A percentile compares a stretch with the other conserved stretches of the same genome.
Evolutionary conservation across 805 yeast genomes (phyloP).

Genomic region (Candida lessepsii): DNA sequence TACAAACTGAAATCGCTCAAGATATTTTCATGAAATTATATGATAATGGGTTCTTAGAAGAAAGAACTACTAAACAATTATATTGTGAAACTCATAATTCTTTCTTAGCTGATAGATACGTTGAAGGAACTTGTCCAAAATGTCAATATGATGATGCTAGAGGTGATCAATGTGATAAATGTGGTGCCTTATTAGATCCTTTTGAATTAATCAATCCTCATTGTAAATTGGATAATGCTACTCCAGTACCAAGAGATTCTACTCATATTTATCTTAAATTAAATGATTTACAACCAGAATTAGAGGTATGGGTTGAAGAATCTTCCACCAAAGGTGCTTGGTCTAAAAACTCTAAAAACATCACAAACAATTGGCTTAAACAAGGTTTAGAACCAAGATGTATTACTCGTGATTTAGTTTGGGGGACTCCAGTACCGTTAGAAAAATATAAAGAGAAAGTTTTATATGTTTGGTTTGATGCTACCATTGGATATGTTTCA

Average conservation of each 20-base stretch:
- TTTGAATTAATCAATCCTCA: constrained; percentile 92
- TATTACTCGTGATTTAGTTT: constrained; percentile 92
- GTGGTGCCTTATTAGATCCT: constrained; percentile 88
- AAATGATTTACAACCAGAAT: constrained; percentile 77
- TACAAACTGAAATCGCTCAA: constrained; percentile 94
- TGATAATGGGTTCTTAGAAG: constrained; percentile 80
- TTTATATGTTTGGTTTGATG: constrained; percentile 98
- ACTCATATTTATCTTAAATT: constrained; percentile 82
- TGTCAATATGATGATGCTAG: constrained; percentile 96
- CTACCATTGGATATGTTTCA: constrained; percentile 93
- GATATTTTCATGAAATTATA: constrained; percentile 78
- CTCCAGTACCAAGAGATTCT: constrained; percentile 78
- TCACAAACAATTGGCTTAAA: constrained; percentile 90
- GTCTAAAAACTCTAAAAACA: constrained; percentile 88
- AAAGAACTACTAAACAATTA: constrained; percentile 82
- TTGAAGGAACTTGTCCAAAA: constrained; percentile 96
- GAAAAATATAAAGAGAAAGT: constrained; percentile 86
- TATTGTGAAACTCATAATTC: constrained; percentile 90
- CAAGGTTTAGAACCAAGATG: constrained; percentile 93
- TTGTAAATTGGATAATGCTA: constrained; percentile 84
- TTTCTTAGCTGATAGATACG: constrained; percentile 92
- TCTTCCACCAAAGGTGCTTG: constrained; percentile 75
- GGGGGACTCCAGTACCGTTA: constrained; percentile 99
- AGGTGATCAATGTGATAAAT: constrained; percentile 98
- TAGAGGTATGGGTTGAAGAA: constrained; percentile 68